Evolutionary conservation across 208 protist genomes (phyloP).

Genomic region (Leishmania major): DNA sequence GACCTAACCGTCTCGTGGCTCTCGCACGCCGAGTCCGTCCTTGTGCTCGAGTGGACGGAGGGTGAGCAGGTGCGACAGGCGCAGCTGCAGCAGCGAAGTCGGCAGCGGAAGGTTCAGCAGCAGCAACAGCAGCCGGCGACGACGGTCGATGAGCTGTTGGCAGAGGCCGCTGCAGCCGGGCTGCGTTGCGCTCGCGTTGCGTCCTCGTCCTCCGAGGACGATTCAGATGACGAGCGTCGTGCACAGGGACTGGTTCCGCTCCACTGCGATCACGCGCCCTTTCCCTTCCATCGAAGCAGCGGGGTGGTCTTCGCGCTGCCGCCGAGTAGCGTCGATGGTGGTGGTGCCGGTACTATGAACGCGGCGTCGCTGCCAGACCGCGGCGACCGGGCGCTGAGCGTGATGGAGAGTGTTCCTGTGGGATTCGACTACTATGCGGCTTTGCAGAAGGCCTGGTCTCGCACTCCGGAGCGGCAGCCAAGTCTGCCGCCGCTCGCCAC

Average conservation of each 20-base stretch:
- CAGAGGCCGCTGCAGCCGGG: slow-evolving; percentile 10
- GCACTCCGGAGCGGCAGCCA: slow-evolving; percentile 20
- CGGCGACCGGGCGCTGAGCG: background rate
- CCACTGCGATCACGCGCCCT: slow-evolving; percentile 28
- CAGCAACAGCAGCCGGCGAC: background rate
- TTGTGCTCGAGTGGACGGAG: slow-evolving; percentile 28
- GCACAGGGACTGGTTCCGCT: slow-evolving; percentile 28
- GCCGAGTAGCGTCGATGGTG: background rate
- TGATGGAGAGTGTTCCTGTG: slow-evolving; percentile 15
- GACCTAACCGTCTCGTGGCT: slow-evolving; percentile 36
- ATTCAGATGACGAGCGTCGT: slow-evolving; percentile 14
- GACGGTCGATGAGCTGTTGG: background rate
- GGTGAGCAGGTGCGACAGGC: slow-evolving; percentile 10
- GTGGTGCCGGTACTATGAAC: background rate
- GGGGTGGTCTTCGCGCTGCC: slow-evolving; percentile 25
- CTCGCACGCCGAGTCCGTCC: slow-evolving; percentile 25
- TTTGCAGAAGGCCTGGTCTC: slow-evolving; percentile 33
- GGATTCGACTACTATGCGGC: slow-evolving; percentile 33
- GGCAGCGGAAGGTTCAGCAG: background rate
- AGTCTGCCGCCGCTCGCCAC: slow-evolving; percentile 28
- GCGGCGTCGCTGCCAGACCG: background rate
- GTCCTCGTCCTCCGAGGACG: background rate
- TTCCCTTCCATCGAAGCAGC: slow-evolving; percentile 31
- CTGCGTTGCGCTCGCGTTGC: background rate
- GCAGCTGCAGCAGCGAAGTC: background rate